These are phyloP conservation scores for Carex cristatella DNA, from an alignment of 176 grass and related monocot genomes.

Conservation along the genomic window DNA sequence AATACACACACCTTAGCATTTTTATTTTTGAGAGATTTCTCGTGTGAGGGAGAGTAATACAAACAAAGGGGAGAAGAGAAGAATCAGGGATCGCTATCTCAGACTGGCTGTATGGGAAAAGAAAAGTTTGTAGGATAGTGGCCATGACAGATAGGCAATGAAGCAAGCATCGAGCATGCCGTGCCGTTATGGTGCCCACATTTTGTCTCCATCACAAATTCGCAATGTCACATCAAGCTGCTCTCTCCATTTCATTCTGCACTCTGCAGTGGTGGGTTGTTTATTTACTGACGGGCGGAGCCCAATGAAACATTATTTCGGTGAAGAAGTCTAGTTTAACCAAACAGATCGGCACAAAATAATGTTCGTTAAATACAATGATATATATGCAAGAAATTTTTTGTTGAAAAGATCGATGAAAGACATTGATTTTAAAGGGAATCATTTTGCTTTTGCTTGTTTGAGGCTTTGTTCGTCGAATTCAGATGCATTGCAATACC, in stretches of 20 bases:
- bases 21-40: background rate
- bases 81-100: background rate
- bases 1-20: no score
- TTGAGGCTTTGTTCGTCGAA: no score
- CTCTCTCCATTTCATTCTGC: background rate
- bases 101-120: background rate
- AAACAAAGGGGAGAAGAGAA: background rate
- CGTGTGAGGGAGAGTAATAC: background rate
- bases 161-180: background rate
- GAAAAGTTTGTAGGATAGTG: background rate
- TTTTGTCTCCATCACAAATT: background rate
- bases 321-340: no score
- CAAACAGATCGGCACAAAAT: no score
- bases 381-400: no score
- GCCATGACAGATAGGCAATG: slow-evolving; percentile 1
- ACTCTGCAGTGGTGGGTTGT: background rate
- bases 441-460: no score
- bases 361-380: no score
- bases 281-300: no score
- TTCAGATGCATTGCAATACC: no score
- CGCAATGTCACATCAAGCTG: background rate
- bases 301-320: no score
- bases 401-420: no score
- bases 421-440: no score
- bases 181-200: background rate